phyloP scores from a whole-genome alignment of 2,329 filamentous ascomycete species.

The Calonectria ilicicola region DNA sequence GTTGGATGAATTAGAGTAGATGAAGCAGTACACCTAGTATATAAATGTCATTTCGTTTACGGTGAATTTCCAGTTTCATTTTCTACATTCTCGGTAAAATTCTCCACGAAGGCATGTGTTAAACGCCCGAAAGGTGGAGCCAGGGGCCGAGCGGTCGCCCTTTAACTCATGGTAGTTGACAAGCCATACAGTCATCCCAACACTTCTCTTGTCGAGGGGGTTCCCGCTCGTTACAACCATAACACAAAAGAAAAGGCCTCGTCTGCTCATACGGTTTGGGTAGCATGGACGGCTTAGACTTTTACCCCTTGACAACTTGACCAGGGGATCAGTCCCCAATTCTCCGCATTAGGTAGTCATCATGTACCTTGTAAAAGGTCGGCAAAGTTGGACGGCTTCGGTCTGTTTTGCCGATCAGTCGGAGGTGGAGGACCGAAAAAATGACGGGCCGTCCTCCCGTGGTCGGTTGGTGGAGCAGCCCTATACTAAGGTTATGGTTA shows the following conservation, averaged over 20 bases:
- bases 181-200: no score
- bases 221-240: no score
- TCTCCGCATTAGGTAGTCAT: neutral
- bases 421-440: neutral
- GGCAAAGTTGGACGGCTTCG: neutral
- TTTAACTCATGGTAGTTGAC: neutral
- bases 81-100: no score
- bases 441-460: neutral
- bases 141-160: neutral
- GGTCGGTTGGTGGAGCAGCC: neutral
- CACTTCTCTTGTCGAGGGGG: neutral
- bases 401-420: neutral
- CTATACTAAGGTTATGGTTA: neutral
- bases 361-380: neutral
- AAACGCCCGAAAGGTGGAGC: no score
- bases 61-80: no score
- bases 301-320: neutral
- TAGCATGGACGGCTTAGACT: neutral
- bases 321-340: neutral
- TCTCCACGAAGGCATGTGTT: no score
- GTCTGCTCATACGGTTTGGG: neutral
- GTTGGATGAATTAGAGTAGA: neutral
- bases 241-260: neutral
- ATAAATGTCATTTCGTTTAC: neutral
- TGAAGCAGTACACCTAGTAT: neutral